Conservation (phyloP, 139 green algal genomes). For the Zygnema circumcarinatum region DNA sequence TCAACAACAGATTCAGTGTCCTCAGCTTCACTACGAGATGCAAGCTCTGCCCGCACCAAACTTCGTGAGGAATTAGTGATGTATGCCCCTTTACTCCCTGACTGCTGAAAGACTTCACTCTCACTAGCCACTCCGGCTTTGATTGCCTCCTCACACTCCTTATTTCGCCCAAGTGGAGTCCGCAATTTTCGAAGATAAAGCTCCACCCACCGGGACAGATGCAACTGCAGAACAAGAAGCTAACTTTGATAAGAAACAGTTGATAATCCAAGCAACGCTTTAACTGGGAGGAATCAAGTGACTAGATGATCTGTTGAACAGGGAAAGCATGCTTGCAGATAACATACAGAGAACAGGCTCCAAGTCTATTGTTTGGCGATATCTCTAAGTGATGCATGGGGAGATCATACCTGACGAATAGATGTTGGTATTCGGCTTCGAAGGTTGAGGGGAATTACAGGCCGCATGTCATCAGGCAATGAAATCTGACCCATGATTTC, state of each 20-base stretch:
- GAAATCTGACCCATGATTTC: neutral
- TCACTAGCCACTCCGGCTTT: neutral
- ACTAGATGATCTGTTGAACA: no score
- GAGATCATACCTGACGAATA: slow-evolving; percentile 15
- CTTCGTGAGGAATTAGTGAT: neutral
- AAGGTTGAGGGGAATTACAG: slow-evolving; percentile 5
- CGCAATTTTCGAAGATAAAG: neutral
- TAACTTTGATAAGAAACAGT: neutral
- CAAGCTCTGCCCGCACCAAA: neutral
- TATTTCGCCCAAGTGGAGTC: neutral
- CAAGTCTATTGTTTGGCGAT: no score
- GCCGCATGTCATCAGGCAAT: slow-evolving; percentile 24
- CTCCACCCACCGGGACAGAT: slow-evolving; percentile 32
- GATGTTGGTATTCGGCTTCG: slow-evolving; percentile 18
- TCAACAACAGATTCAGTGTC: neutral
- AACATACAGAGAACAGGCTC: no score
- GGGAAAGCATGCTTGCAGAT: no score
- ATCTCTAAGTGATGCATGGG: no score
- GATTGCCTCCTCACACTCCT: neutral
- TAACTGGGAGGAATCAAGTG: no score
- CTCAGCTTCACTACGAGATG: neutral
- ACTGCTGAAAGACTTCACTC: slow-evolving; percentile 4
- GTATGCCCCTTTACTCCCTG: neutral
- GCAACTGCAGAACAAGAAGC: neutral
- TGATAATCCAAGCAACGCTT: no score